Base-by-base conservation (phyloP, 1,284 basidiomycete genomes). In the Apiotrichum gamsii region DNA sequence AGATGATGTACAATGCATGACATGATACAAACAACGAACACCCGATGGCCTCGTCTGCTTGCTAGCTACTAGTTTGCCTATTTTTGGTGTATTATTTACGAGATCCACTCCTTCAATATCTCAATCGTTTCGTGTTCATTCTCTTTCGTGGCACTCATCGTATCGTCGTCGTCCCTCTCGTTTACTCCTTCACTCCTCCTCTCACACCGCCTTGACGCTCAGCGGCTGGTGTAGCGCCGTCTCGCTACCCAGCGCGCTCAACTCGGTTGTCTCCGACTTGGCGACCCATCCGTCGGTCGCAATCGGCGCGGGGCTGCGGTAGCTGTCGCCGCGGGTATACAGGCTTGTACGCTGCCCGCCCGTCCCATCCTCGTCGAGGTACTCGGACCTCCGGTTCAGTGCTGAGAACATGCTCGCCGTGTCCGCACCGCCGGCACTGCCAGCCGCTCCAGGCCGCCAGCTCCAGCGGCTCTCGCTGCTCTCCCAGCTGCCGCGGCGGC, bases 391-490 rank as follows among this genome's bases (percentile, higher is more conserved):
- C 31, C 52, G 35, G 20, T 43, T 37, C 2, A 48, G 33, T 9
- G 43, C 40, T 3, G 46, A 43, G 19, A 48, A 45, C 30, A 48
- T 20, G 23, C 23, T 15, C 14, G 30, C 36, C 2, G 35, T 24
- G 28, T 45, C 43, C 21, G 36, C 31, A 3, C 43, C 43, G 25
- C 25, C 25, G 25, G 25, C 8, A 28, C 25, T 11, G 2, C 28
- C 18, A 18, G 18, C 39, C 5, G 35, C 39, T 6, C 43, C 43
- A 2, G 57, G 55, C 14, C 56, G 52, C 62, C 64, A 63, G 28
- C 51, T 56, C 60, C 62, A 70, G 11, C 65, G 53, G 23, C 57
- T 63, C 48, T 70, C 68, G 23, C 64, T 61, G 39, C 62, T 65
- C 50, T 64, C 63, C 57, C 63, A 63, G 34, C 52, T 56, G 8